Evolutionary conservation across 2,329 filamentous ascomycete species (phyloP), one percentile per base, ranked within the genome.

Genomic region (Lecanosticta acicola): DNA sequence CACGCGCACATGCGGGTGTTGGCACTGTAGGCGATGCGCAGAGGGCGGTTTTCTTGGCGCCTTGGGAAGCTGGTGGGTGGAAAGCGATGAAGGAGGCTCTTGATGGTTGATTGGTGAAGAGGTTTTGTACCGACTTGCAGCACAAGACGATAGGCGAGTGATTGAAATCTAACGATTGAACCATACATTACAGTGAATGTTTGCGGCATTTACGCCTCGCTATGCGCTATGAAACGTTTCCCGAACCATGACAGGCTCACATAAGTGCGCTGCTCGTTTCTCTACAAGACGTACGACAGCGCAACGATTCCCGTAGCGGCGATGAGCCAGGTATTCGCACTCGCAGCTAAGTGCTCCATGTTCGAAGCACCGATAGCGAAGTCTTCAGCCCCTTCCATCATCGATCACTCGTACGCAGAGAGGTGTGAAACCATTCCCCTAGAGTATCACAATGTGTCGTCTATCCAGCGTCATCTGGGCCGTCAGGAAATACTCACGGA

Each of bases 11-110:
- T 71, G 79, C 84, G 1, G 83, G 85, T 1, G 89, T 85, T 0
- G 83, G 85, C 1, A 79, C 72, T 48, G 74, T 80, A 3, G 78
- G 77, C 3, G 85, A 94, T 73, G 84, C 86, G 17, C 85, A 95
- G 66, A 79, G 78, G 53, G 84, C 85, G 4, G 77, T 89, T 37
- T 77, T 93, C 66, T 66, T 94, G 56, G 87, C 90, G 32, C 93
- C 93, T 4, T 97, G 91, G 90, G 48, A 50, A 26, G 41, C 17
- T 13, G 34, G 10, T 10, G 58, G 56, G 4, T 58, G 56, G 58
- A 35, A 45, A 10, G 40, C 43, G 3, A 43, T 55, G 53, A 43
- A 39, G 16, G 48, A 50, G 13, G 43, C 32, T 26, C 3, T 48
- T 16, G 17, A n/a, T 16, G 26, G 32, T 48, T 16, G 17, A n/a